Conservation (phyloP, 306 rosid genomes). For the Lithocarpus polystachyus region DNA sequence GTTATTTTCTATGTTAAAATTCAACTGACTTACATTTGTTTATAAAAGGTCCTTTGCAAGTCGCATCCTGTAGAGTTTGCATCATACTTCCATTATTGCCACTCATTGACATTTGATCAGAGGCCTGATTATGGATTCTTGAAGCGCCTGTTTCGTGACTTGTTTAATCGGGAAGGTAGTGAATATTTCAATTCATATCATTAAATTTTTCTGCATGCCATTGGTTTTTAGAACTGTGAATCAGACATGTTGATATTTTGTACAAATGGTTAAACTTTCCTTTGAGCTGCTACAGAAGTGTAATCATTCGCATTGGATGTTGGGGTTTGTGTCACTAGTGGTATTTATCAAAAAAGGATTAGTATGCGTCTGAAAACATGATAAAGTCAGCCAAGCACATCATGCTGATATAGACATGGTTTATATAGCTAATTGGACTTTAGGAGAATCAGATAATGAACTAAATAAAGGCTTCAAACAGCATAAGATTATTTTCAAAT, state of each 20-base stretch:
- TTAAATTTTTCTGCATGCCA: conserved; percentile 10
- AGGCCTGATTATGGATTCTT: conserved; percentile 68
- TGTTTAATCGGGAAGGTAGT: conserved; percentile 59
- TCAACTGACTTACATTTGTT: conserved; percentile 25
- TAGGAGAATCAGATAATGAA: not conserved
- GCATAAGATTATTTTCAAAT: not conserved
- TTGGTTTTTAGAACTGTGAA: conserved; percentile 12
- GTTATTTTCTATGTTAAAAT: not conserved
- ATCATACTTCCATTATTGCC: conserved; percentile 71
- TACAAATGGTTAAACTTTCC: conserved; percentile 8
- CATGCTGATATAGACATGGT: not conserved
- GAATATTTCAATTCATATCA: not conserved
- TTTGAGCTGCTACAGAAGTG: conserved; percentile 1
- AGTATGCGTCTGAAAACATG: not conserved
- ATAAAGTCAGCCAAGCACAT: not conserved
- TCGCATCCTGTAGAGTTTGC: conserved; percentile 66
- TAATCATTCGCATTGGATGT: conserved; percentile 3
- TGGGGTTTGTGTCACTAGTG: not conserved
- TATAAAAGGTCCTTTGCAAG: conserved; percentile 54
- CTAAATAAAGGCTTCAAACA: not conserved
- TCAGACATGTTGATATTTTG: conserved; percentile 14
- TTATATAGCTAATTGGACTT: not conserved
- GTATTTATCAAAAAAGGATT: not conserved
- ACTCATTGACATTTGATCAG: conserved; percentile 68
- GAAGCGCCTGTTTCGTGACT: conserved; percentile 62